A percentile compares a stretch with the other conserved stretches of the same genome.
Conservation (phyloP, 495 filamentous ascomycete species). For the Aspergillus leporis region DNA sequence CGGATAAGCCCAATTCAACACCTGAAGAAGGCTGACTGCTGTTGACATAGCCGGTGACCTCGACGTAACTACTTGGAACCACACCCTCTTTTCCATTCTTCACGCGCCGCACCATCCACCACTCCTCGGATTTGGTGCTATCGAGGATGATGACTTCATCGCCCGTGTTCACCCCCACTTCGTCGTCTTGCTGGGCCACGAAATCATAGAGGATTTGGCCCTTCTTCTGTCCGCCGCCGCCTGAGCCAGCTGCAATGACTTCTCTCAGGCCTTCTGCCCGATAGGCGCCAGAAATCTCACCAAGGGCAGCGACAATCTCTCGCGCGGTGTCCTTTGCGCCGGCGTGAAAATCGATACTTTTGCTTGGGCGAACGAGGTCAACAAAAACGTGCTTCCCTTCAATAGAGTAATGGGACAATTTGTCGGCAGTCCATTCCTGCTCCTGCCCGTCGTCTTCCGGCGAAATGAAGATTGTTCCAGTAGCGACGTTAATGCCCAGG, state of each 20-base stretch:
- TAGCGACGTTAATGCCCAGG: constrained; percentile 82
- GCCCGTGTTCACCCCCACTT: constrained; percentile 85
- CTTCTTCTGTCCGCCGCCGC: constrained; percentile 68
- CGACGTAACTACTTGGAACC: constrained; percentile 95
- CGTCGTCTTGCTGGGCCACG: constrained; percentile 92
- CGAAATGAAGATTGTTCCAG: constrained; percentile 85
- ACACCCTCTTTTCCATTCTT: constrained; percentile 96
- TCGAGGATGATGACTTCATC: constrained; percentile 93
- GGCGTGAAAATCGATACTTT: constrained; percentile 93
- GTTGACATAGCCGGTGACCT: constrained; percentile 67
- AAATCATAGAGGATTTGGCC: constrained; percentile 93
- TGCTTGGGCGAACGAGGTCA: constrained; percentile 86
- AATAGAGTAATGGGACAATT: constrained; percentile 90
- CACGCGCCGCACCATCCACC: constrained; percentile 92
- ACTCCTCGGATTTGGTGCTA: constrained; percentile 90
- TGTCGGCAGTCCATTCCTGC: constrained; percentile 92
- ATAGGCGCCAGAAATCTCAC: constrained; percentile 83
- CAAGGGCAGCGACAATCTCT: constrained; percentile 84
- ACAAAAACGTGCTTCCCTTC: constrained; percentile 98
- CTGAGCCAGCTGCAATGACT: constrained; percentile 75
- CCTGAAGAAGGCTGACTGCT: constrained; percentile 45
- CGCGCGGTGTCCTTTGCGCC: constrained; percentile 95
- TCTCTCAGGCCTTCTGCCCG: constrained; percentile 83
- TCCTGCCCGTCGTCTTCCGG: constrained; percentile 86
- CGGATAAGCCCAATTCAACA: constrained; percentile 67